phyloP scores from a whole-genome alignment of 805 yeast genomes.

The Ogataea ramenticola region DNA sequence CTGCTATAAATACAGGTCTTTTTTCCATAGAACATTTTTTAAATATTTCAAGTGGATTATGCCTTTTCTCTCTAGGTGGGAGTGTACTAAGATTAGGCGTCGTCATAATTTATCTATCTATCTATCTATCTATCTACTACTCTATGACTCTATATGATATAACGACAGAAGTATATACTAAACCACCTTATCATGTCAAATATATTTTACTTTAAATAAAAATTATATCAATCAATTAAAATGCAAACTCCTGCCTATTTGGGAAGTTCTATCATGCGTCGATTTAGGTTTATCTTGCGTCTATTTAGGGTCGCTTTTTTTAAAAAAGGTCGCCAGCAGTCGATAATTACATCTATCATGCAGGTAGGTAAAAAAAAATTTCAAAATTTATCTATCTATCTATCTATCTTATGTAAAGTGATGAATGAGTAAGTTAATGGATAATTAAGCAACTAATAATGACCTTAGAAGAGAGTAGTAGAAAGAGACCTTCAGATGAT shows the following conservation, averaged over 20 bases:
- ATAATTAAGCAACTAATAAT: background rate
- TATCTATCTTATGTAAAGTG: too few species aligned
- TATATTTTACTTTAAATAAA: too few species aligned
- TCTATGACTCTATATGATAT: too few species aligned
- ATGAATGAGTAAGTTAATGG: too few species aligned
- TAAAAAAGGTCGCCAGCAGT: too few species aligned
- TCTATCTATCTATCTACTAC: too few species aligned
- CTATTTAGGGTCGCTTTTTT: too few species aligned
- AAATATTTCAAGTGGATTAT: constrained; percentile 48
- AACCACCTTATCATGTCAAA: too few species aligned
- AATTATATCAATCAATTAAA: too few species aligned
- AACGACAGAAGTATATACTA: too few species aligned
- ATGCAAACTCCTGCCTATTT: background rate
- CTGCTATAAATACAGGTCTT: constrained; percentile 62
- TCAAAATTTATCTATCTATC: background rate
- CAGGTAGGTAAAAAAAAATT: background rate
- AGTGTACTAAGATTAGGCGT: constrained; percentile 7
- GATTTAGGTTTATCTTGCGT: background rate
- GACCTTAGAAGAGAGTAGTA: constrained; percentile 2
- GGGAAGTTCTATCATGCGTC: background rate
- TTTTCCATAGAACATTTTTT: constrained; percentile 37
- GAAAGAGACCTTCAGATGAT: constrained; percentile 8
- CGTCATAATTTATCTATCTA: background rate
- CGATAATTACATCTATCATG: too few species aligned
- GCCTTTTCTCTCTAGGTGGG: constrained; percentile 30